Base-by-base conservation (phyloP, 306 rosid species). In the Glycine soja region DNA sequence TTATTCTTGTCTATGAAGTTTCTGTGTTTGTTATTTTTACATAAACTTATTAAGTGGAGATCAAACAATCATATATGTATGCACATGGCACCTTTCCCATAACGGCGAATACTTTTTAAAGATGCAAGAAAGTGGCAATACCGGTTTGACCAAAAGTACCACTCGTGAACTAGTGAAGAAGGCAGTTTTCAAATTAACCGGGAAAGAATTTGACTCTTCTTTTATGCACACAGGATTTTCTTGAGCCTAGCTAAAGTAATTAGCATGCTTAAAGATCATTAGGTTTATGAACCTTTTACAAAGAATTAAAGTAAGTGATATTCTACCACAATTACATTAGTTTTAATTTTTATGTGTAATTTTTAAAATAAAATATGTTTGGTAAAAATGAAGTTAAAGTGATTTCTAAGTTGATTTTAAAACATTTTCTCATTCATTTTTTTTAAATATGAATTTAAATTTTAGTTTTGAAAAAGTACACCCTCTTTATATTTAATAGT, bases 211-310 rank as follows among this genome's bases (percentile, higher is more conserved):
- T 74, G 38, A 79, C 32, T 13, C 65, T 53, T 4, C 76, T 79
- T 66, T 73, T 66, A 4, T 4, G 76, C 47, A 16, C 4, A 56
- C 61, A 7, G n/a, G 14, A 18, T 78, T 83, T 73, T 78, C 56
- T 83, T 54, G 86, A 72, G 86, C 79, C 83, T 72, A 83, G 50
- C 40, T 62, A 71, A 83, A 70, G 75, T 38, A 15, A 66, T 34
- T 14, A 46, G 24, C 24, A 9, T 66, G 74, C 81, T 68, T 56
- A 56, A 62, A 68, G 19, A 43, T 54, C 32, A 54, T 14, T 56
- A 14, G 2, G 4, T 24, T 57, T 45, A 12, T 80, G 5, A 70
- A 70, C 71, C 47, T 80, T 70, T 12, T 67, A 58, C 76, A 42
- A 19, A 2, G 11, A 43, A 4, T 62, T 32, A 32, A 62, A 62